Conservation (phyloP, 176 grass and related monocot genomes). For the Panicum miliaceum region DNA sequence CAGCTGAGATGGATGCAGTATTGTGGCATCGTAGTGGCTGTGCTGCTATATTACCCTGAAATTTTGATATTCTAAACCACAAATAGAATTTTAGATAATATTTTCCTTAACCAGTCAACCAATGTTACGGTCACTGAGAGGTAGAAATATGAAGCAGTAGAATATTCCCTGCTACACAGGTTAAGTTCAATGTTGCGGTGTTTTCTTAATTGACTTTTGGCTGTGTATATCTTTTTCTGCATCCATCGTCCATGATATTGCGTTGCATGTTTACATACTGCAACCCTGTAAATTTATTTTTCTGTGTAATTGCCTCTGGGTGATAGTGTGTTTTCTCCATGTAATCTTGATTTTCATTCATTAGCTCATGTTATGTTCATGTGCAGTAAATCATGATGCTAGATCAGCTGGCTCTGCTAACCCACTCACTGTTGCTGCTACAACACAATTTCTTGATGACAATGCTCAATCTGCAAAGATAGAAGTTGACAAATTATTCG, state of each 20-base stretch:
- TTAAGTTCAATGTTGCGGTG: conserved; percentile 1
- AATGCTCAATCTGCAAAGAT: not conserved
- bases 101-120: not conserved
- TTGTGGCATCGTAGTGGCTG: not conserved
- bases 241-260: not conserved
- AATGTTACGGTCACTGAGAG: not conserved
- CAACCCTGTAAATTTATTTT: not conserved
- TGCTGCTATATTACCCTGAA: not conserved
- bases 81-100: not conserved
- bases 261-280: not conserved
- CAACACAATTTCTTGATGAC: conserved; percentile 29
- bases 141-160: not conserved
- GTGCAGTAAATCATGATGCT: conserved; percentile 39
- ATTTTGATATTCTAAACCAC: not conserved
- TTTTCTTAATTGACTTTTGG: conserved; percentile 15
- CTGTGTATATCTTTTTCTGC: conserved; percentile 5
- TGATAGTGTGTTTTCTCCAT: conserved; percentile 1
- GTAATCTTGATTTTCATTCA: conserved; percentile 22
- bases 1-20: not conserved
- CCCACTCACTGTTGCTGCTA: conserved; percentile 18
- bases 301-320: not conserved
- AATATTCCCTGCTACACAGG: not conserved
- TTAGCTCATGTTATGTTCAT: conserved; percentile 25
- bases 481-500: not conserved
- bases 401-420: conserved; percentile 23